Base-by-base conservation (phyloP, 1,284 basidiomycete species). In the Tilletia horrida region DNA sequence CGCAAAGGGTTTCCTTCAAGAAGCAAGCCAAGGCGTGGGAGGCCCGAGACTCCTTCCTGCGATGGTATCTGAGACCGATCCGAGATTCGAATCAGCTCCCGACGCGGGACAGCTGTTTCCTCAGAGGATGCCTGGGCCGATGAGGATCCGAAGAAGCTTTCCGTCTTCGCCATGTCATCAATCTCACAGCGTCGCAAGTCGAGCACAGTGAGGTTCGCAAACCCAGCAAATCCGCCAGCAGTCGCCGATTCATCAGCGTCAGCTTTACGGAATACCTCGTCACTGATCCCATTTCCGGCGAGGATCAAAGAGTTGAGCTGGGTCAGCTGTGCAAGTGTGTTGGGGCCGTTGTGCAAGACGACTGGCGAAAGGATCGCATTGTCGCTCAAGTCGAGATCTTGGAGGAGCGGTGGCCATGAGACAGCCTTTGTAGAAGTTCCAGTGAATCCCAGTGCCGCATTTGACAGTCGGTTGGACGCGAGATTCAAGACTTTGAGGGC, bases 161-260 rank as follows among this genome's bases (percentile, higher is more conserved):
- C 76, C 25, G 78, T 27, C 29, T 62, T 65, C 25, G 63, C 29
- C 9, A 80, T 72, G 40, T 75, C 69, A 31, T 77, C 71, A 27
- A 78, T 66, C 44, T 78, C 73, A 65, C 75, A 75, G n/a, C 74
- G 69, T 8, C 71, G 71, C 48, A 80, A 63, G 63, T 78, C 76
- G 25, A 80, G 71, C 29, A 57, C 67, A 2, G 35, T 8, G 4
- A 80, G 64, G 3, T 65, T 42, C 7, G 69, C 65, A 9, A 73
- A 64, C 23, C 43, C n/a, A 48, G 21, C 23, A 21, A 52, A 52
- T 21, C n/a, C 50, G 6, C 23, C 27, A 14, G 43, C 25, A 1
- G 1, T 44, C 55, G 3, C 59, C 48, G 1, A n/a, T 50, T 23
- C n/a, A 3, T 25, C 50, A 25, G 35, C 11, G 45, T 23, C 27